Evolutionary conservation across 2,329 filamentous ascomycete genomes (phyloP), one percentile per base, ranked within the genome.

Genomic region (Ambrosiella beaveri): DNA sequence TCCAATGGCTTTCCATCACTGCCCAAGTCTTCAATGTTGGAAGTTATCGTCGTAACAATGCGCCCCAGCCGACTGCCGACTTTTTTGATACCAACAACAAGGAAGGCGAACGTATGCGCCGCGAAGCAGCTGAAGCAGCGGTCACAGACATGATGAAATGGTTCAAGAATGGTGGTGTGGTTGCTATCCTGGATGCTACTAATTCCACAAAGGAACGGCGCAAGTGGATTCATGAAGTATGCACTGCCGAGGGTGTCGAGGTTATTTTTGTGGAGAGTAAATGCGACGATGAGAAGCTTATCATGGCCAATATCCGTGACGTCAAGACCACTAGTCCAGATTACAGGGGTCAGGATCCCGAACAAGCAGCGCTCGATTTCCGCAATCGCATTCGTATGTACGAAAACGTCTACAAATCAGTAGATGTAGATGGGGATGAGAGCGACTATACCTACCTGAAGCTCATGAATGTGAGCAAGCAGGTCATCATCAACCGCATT

Each of bases 401-500:
- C 71, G 93, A 98, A 71, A 93, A 93, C 71, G 86, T 94, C 36
- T 98, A 98, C 71, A 82, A 95, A 72, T 91, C 88, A 1, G 88
- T 98, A 65, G 88, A 94, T 64, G 86, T 86, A 64, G 77, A 81
- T 62, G 74, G 73, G 47, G 86, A 94, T 63, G 91, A 97, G 74
- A 81, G 80, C 64, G 77, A 91, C 64, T 81, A 93, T 65, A 95
- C 93, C 41, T 98, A 96, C 68, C 85, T 97, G 68, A 97, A 98
- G 73, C 85, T 98, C 67, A 94, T 97, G 77, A 85, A 98, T 66
- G 88, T 97, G 11, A 90, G 93, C 60, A 88, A 88, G 64, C 88
- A 95, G 67, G 90, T 97, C 67, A 93, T 97, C 66, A 97, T 98
- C 78, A 98, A 97, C 73, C 84, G 86, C 67, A 95, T 98, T 66